These are phyloP conservation scores for Fusarium miscanthi DNA, from an alignment of 2,329 filamentous ascomycete genomes.

Conservation along the genomic window DNA sequence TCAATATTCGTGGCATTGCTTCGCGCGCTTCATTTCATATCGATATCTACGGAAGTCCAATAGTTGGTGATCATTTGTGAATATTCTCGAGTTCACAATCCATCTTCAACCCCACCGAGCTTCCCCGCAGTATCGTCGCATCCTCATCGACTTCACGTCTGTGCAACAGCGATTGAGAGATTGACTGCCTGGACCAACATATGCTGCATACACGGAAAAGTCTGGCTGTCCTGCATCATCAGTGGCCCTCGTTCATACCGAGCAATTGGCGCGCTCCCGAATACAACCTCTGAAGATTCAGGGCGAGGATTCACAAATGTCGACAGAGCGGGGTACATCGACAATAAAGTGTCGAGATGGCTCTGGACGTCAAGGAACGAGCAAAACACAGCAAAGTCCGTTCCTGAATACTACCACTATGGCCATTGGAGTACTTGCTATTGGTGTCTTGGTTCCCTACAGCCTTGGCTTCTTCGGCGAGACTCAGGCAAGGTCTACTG, in stretches of 20 bases:
- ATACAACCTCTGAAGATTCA: background rate
- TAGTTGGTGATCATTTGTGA: background rate
- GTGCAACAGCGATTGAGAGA: background rate
- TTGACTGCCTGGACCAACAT: background rate
- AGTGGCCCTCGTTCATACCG: too few species aligned
- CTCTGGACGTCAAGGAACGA: background rate
- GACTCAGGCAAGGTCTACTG: background rate
- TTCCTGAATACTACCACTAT: background rate
- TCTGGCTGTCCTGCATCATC: background rate
- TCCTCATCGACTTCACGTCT: background rate
- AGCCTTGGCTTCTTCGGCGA: background rate
- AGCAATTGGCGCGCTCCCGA: background rate
- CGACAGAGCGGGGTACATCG: constrained; percentile 16
- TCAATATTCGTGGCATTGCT: background rate
- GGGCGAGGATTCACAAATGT: background rate
- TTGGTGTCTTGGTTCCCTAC: background rate
- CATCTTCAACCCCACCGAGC: background rate
- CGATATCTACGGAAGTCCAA: background rate
- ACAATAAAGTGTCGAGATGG: background rate
- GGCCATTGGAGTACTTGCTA: constrained; percentile 2
- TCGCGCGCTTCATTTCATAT: too few species aligned
- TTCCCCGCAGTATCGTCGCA: background rate
- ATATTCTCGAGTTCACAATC: background rate
- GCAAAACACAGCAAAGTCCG: too few species aligned
- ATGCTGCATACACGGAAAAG: background rate